Conservation (phyloP, 164 flowering plant genomes). For the Tetrastigma voinierianum region DNA sequence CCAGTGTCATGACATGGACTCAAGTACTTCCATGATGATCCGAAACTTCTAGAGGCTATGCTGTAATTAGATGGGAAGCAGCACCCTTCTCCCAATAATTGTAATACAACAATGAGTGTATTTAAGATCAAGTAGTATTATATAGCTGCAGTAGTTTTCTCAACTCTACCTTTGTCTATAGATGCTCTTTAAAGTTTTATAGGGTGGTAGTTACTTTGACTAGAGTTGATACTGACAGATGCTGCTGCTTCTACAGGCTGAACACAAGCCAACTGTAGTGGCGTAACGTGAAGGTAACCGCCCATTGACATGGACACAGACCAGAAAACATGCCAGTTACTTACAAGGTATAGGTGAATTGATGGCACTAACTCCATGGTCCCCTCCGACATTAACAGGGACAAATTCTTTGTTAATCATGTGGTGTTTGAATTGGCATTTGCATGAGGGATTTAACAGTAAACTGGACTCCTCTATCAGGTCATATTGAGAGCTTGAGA, state of each 20-base stretch:
- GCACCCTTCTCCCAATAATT: not conserved
- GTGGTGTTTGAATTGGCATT: not conserved
- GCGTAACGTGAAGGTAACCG: slow-evolving; percentile 25
- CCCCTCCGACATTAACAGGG: no score
- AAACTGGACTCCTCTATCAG: slow-evolving; percentile 29
- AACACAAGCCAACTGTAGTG: slow-evolving; percentile 65
- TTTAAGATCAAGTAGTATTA: not conserved
- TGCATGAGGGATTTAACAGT: slow-evolving; percentile 6
- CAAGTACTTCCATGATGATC: slow-evolving; percentile 82
- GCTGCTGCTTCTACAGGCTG: slow-evolving; percentile 49
- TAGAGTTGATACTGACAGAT: not conserved
- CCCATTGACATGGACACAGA: slow-evolving; percentile 66
- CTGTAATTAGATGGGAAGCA: slow-evolving; percentile 37
- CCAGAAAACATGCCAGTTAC: slow-evolving; percentile 77
- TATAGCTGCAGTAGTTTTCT: no score
- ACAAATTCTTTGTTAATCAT: not conserved
- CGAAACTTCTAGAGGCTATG: slow-evolving; percentile 68
- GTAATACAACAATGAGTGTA: no score
- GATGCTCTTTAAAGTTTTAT: no score
- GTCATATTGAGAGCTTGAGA: slow-evolving; percentile 80
- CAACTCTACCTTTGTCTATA: not conserved
- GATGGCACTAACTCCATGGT: no score
- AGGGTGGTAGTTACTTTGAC: not conserved
- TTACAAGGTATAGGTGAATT: no score
- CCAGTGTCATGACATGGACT: slow-evolving; percentile 90